These are phyloP conservation scores for Chlorella variabilis DNA, from an alignment of 163 green algal genomes.

Conservation along the genomic window DNA sequence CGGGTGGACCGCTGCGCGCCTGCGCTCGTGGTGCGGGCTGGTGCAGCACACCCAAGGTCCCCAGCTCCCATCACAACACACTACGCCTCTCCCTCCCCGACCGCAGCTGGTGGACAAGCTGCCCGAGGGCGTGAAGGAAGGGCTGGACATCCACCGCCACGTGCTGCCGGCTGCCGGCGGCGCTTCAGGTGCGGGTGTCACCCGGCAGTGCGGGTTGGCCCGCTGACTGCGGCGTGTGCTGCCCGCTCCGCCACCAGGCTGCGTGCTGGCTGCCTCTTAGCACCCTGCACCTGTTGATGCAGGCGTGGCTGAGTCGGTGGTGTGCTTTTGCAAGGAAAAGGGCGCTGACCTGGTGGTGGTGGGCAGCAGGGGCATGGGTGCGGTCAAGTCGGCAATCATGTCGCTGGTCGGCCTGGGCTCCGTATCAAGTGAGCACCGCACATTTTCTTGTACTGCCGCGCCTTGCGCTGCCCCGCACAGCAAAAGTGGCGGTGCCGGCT, in stretches of 20 bases:
- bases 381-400: conserved; percentile 54
- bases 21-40: not conserved
- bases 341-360: conserved; percentile 54
- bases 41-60: not conserved
- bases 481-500: too few relatives aligned
- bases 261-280: not conserved
- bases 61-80: not conserved
- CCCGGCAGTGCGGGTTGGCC: too few relatives aligned
- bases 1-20: too few relatives aligned
- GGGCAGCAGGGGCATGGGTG: conserved; percentile 61
- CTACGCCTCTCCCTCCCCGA: too few relatives aligned
- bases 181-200: conserved; percentile 19
- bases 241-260: not conserved
- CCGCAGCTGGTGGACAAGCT: conserved; percentile 12
- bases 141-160: conserved; percentile 3
- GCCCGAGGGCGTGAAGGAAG: not conserved
- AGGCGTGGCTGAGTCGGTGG: conserved; percentile 44
- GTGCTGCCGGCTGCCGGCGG: conserved; percentile 38
- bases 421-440: conserved; percentile 41
- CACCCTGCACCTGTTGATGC: not conserved
- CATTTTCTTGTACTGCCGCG: too few relatives aligned
- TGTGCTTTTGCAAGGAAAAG: conserved; percentile 45
- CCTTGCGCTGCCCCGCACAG: too few relatives aligned
- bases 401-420: conserved; percentile 59
- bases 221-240: too few relatives aligned